These are phyloP conservation scores for Pseudisothecium myosuroides DNA, from an alignment of 225 moss, liverwort and hornwort species.

Conservation along the genomic window DNA sequence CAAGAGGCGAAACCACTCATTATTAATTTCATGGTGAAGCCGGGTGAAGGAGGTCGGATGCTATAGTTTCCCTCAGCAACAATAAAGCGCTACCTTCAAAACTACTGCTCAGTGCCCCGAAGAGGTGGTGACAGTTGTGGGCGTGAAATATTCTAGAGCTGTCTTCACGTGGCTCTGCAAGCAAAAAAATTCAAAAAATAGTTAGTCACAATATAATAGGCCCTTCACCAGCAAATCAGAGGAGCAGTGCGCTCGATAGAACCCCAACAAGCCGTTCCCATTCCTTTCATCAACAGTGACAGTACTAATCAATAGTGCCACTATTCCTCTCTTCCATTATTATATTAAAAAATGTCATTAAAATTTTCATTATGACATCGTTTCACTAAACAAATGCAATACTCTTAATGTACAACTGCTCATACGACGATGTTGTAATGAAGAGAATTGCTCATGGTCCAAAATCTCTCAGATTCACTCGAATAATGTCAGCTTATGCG, in stretches of 20 bases:
- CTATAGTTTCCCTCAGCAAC: not conserved
- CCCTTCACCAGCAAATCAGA: not conserved
- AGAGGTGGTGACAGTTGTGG: not conserved
- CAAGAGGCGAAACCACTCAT: conserved; percentile 20
- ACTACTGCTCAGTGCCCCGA: conserved; percentile 14
- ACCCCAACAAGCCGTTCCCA: not conserved
- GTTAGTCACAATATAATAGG: not conserved
- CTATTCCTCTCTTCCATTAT: not conserved
- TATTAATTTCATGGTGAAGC: not conserved
- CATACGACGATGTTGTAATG: not conserved
- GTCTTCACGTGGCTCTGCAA: conserved; percentile 84
- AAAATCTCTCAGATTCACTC: not conserved
- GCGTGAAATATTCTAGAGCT: conserved; percentile 29
- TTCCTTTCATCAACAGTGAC: not conserved
- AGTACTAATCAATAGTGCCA: not conserved
- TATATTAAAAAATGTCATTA: not conserved
- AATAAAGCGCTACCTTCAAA: not conserved
- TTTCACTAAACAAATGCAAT: not conserved
- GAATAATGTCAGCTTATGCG: not conserved
- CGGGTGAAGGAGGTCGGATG: not conserved
- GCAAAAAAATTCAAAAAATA: not conserved
- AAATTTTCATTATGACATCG: not conserved
- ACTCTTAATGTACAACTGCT: not conserved
- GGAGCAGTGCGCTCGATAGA: not conserved
- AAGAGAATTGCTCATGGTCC: not conserved